phyloP scores from a whole-genome alignment of 306 rosid species.

The Acacia confusa region DNA sequence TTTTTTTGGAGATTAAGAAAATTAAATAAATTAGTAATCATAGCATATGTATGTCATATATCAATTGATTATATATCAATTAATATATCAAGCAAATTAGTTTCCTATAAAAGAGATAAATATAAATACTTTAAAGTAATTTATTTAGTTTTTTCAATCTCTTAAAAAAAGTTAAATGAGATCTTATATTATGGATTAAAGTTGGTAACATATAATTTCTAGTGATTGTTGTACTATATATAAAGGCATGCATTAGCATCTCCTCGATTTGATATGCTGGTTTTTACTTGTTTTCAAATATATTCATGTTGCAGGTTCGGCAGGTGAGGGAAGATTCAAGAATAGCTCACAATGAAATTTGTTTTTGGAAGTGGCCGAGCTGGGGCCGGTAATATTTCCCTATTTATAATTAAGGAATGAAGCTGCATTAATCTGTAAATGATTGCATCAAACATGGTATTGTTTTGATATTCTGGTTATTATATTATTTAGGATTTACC shows the following conservation, averaged over 20 bases:
- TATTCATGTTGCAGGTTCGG: constrained; percentile 58
- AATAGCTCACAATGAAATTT: constrained; percentile 60
- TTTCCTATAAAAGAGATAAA: too few species aligned
- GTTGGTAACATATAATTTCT: background rate
- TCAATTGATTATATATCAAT: too few species aligned
- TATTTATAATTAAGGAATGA: constrained; percentile 8
- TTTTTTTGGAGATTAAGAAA: too few species aligned
- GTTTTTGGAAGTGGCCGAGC: constrained; percentile 79
- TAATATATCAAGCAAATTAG: too few species aligned
- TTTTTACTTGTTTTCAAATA: constrained; percentile 7
- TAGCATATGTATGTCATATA: too few species aligned
- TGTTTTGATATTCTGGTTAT: constrained; percentile 28
- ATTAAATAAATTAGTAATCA: too few species aligned
- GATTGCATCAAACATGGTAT: background rate
- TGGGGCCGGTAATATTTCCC: constrained; percentile 56
- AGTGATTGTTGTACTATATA: background rate
- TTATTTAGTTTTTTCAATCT: too few species aligned
- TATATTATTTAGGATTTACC: constrained; percentile 52
- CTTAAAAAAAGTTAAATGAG: too few species aligned
- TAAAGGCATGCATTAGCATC: background rate
- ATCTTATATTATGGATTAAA: accelerated
- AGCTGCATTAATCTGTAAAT: constrained; percentile 4
- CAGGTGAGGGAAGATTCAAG: constrained; percentile 73
- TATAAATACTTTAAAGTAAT: too few species aligned
- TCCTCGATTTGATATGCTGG: constrained; percentile 31